Conservation (phyloP, 1,139 yeast species). For the Dujonia santamariae region DNA sequence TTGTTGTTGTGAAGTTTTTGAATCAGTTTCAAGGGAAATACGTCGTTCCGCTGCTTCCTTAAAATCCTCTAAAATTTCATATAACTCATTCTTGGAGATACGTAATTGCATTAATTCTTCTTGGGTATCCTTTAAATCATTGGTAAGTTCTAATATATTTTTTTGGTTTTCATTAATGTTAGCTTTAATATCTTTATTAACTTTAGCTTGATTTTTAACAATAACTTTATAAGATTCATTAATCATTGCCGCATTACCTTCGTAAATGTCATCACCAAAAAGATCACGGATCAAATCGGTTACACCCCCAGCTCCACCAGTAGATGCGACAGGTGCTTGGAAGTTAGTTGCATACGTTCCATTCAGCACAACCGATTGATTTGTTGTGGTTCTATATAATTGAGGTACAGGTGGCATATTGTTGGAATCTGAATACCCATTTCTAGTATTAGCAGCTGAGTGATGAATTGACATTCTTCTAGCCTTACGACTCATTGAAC, state of each 20-base stretch:
- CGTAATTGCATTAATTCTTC: conserved; percentile 63
- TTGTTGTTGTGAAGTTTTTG: conserved; percentile 3
- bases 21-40: conserved; percentile 40
- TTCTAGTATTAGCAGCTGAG: conserved; percentile 35
- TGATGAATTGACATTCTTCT: conserved; percentile 45
- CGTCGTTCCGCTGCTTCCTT: conserved; percentile 65
- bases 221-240: conserved; percentile 67
- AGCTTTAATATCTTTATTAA: conserved; percentile 62
- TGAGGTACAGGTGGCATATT: conserved; percentile 42
- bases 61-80: conserved; percentile 64
- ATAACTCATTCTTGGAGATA: conserved; percentile 56
- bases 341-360: background rate
- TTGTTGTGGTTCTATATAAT: conserved; percentile 16
- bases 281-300: conserved; percentile 41
- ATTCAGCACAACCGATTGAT: conserved; percentile 5
- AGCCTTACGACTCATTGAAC: conserved; percentile 19
- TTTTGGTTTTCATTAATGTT: conserved; percentile 71
- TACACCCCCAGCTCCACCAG: conserved; percentile 9
- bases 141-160: conserved; percentile 66
- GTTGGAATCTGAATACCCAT: conserved; percentile 22
- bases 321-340: background rate
- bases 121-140: conserved; percentile 61
- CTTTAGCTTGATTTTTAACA: conserved; percentile 47
- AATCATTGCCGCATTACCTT: conserved; percentile 71
- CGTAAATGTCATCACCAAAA: conserved; percentile 52